Base-by-base conservation (phyloP, 768 basidiomycete species). In the Tylopilus felleus region DNA sequence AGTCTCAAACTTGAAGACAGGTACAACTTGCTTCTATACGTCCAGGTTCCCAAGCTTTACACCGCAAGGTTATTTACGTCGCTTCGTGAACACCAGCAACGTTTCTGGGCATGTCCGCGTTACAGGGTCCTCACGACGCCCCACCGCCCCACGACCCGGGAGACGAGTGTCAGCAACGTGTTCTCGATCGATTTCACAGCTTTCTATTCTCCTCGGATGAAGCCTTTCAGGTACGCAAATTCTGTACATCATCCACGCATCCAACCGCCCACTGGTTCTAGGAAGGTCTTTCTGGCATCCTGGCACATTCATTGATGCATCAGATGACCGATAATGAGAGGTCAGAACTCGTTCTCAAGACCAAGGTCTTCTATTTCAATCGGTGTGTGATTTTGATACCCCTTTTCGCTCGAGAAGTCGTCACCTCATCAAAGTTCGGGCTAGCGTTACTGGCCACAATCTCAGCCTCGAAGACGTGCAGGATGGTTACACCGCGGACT, bases 331-430 rank as follows among this genome's bases (percentile, higher is more conserved):
- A 73, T 8, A 74, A 74, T 19, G 73, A 78, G 31, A 69, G 62
- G 51, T 77, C 79, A 14, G 78, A 82, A 23, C 69, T 81, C 28
- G 53, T 84, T 31, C 75, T 80, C 10, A 77, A 76, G 36, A 80
- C 81, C 2, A 75, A 80, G 17, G 75, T 89, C 1, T 90, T 86
- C 65, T 90, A 88, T 70, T 90, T 88, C 69, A 90, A 88, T 70
- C 73, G 73, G 83, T 81, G 52, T 51, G 71, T 49, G 49, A 49
- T 43, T 53, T 45, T 52, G 41, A 47, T 54, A 19, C 39, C 44
- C 33, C 16, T 41, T 48, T 47, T 41, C 41, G 19, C 51, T 79
- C 76, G 47, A 65, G 55, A 61, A 56, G 49, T 41, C 19, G 28
- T 71, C 33, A 75, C 72, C 52, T 56, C 25, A 59, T 53, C 33